These are phyloP conservation scores for Gossypium davidsonii DNA, from an alignment of 441 rosid genomes.

Conservation along the genomic window DNA sequence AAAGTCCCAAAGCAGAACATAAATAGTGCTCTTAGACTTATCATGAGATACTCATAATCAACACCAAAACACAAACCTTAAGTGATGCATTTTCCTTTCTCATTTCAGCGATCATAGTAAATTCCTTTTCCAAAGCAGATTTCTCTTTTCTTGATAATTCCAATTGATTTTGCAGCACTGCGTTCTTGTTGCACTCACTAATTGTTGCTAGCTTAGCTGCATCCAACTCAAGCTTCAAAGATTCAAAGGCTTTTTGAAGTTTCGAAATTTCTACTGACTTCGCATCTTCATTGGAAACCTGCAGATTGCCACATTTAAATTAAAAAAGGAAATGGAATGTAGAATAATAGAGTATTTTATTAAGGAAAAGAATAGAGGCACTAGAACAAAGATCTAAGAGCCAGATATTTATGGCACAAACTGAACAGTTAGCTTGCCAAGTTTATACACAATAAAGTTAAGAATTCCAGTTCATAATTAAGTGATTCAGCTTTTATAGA, in stretches of 20 bases:
- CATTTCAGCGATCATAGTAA: slow-evolving; percentile 53
- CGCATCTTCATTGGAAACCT: slow-evolving; percentile 82
- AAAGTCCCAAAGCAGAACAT: neutral
- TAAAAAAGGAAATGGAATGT: neutral
- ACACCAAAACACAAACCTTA: slow-evolving; percentile 45
- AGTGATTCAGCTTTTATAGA: neutral
- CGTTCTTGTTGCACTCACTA: slow-evolving; percentile 86
- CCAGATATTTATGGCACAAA: neutral
- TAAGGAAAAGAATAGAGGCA: neutral
- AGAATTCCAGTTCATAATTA: neutral
- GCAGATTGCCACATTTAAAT: slow-evolving; percentile 22
- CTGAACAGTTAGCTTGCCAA: neutral
- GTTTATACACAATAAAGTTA: neutral
- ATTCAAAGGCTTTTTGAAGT: slow-evolving; percentile 65
- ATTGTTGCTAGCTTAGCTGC: slow-evolving; percentile 85
- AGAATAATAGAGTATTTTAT: neutral
- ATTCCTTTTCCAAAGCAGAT: slow-evolving; percentile 68
- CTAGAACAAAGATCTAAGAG: neutral
- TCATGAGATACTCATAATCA: neutral
- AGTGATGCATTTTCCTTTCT: slow-evolving; percentile 62
- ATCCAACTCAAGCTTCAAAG: slow-evolving; percentile 81
- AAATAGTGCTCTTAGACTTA: neutral
- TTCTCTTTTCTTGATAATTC: slow-evolving; percentile 70
- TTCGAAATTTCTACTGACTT: slow-evolving; percentile 68
- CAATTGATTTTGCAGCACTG: slow-evolving; percentile 73